phyloP scores from a whole-genome alignment of 78 protist species.

The Speleostelium caveatum region DNA sequence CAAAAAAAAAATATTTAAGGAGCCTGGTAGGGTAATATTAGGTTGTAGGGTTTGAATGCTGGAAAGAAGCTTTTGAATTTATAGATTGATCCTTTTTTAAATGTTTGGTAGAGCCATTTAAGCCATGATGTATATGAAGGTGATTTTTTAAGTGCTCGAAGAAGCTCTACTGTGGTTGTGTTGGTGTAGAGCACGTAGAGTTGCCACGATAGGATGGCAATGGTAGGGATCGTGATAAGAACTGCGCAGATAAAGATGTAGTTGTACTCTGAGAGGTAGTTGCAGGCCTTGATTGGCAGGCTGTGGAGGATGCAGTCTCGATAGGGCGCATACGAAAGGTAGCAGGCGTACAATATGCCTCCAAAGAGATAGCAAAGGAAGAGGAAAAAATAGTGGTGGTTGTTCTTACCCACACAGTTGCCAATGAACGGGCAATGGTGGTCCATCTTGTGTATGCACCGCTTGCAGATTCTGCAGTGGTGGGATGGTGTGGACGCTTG shows the following conservation, averaged over 20 bases:
- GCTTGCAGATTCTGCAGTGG: conserved; percentile 57
- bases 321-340: conserved; percentile 24
- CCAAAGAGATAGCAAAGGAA: background rate
- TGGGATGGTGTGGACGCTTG: background rate
- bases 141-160: background rate
- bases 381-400: conserved; percentile 23
- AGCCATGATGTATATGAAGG: conserved; percentile 4
- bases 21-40: conserved; percentile 10
- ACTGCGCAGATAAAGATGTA: conserved; percentile 30
- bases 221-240: background rate
- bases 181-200: conserved; percentile 26
- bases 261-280: background rate
- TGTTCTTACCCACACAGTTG: conserved; percentile 35
- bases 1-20: too few species aligned
- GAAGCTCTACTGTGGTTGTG: conserved; percentile 17
- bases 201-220: conserved; percentile 20
- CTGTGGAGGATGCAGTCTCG: background rate
- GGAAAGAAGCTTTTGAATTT: background rate
- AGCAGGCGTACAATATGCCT: conserved; percentile 12
- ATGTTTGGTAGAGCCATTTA: background rate
- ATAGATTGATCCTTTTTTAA: background rate
- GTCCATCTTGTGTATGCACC: conserved; percentile 48
- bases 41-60: conserved; percentile 1
- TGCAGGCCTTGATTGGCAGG: background rate
- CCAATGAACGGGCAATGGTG: conserved; percentile 60